Conservation (phyloP, 805 yeast genomes). For the Myxozyma neotropica region DNA sequence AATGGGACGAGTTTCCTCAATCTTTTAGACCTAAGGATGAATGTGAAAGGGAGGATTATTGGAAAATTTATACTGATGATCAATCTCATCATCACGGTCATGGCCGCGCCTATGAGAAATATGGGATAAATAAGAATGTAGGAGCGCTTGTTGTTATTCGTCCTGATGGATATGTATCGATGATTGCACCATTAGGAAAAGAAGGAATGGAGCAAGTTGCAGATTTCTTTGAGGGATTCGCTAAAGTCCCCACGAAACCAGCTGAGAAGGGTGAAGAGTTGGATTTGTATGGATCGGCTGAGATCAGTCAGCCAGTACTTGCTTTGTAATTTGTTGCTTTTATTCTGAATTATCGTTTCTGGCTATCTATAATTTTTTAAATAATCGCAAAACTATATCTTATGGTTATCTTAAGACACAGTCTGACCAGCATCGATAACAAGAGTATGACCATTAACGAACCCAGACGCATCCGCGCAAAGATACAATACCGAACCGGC, state of each 20-base stretch:
- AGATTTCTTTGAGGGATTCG: conserved; percentile 35
- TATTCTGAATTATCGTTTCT: not conserved
- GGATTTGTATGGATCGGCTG: conserved; percentile 8
- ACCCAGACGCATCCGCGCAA: not conserved
- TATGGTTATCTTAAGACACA: not conserved
- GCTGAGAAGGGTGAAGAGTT: conserved; percentile 7
- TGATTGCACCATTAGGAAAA: conserved; percentile 32
- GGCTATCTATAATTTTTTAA: no score
- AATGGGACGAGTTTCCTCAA: conserved; percentile 41
- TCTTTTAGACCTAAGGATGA: conserved; percentile 26
- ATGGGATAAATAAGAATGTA: conserved; percentile 39
- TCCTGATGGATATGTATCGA: conserved; percentile 44
- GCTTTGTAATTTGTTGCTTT: not conserved
- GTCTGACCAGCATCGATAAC: conserved; percentile 8
- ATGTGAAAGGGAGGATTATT: conserved; percentile 40
- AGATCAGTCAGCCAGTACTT: conserved; percentile 3
- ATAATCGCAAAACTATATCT: no score
- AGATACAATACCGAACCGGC: conserved; percentile 2
- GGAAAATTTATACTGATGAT: conserved; percentile 40
- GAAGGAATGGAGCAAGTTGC: conserved; percentile 36
- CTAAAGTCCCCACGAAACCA: conserved; percentile 14
- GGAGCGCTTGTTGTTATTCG: conserved; percentile 41
- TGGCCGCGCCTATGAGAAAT: conserved; percentile 39
- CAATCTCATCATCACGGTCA: conserved; percentile 41
- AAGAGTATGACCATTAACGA: conserved; percentile 3